Base-by-base conservation (phyloP, 1,139 yeast genomes). In the Kurtzmaniella quercitrusa region DNA sequence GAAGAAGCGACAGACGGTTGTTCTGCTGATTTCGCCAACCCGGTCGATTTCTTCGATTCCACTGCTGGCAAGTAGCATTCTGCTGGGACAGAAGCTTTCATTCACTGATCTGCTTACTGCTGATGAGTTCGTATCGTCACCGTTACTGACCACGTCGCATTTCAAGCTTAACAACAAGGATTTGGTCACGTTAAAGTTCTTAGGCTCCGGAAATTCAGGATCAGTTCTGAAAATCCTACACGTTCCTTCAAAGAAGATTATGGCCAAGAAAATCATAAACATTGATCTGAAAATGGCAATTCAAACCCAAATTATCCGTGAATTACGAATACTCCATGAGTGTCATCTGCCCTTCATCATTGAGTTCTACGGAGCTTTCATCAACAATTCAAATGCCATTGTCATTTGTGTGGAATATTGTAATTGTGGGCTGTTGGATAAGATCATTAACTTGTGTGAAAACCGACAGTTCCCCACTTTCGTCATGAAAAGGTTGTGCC, bases 201-300 rank as follows among this genome's bases (percentile, higher is more conserved):
- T 93, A 46, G 99, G 99, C 10, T 76, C 89, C 27, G 99, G 99
- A 7, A 91, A 89, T 60, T 89, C 96, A 12, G 99, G 99, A 2
- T 82, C 90, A 1, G 99, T 93, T 3, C 75, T 88, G 43, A 89
- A 90, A 59, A 94, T 90, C 12, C 66, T 89, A 44, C 98, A 93
- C 63, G 75, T 87, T 3, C 97, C 98, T 15, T 82, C 93, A 4
- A 89, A 91, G 50, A 82, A 81, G 45, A 79, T 85, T 37, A 88
- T 94, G 90, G 98, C 98, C 14, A 83, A 88, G 53, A 93, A 93
- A 59, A 81, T 82, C 42, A 89, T 94, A 38, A 91, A 86, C 50
- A 79, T 93, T 34, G 98, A 93, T 55, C 84, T 87, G 56, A 89
- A 89, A 57, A 82, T 81, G 44, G 77, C 82, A 29, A 83, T 89